These are phyloP conservation scores for Candida peoriensis DNA, from an alignment of 805 yeast genomes.

Conservation along the genomic window DNA sequence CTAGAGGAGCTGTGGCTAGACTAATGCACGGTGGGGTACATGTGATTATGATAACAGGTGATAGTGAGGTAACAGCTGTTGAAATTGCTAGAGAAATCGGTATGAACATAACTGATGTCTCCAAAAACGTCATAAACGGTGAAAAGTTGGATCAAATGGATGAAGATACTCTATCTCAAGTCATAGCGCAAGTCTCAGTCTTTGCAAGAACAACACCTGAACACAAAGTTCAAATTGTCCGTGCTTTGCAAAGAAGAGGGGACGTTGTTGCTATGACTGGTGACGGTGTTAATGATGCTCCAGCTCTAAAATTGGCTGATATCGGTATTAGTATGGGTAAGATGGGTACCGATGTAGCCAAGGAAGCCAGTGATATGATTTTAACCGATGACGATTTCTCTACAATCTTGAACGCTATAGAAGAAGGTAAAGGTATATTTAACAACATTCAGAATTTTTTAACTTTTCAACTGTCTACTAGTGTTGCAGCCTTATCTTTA, in stretches of 20 bases:
- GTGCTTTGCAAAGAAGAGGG: constrained; percentile 85
- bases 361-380: constrained; percentile 98
- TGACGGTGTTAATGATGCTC: constrained; percentile 98
- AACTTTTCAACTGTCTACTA: constrained; percentile 92
- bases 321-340: constrained; percentile 93
- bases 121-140: constrained; percentile 75
- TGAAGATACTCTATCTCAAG: constrained; percentile 67
- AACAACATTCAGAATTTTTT: constrained; percentile 91
- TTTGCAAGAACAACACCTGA: constrained; percentile 96
- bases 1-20: constrained; percentile 64
- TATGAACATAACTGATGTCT: constrained; percentile 64
- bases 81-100: constrained; percentile 89
- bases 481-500: constrained; percentile 89
- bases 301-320: constrained; percentile 94
- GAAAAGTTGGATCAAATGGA: constrained; percentile 70
- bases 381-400: constrained; percentile 95
- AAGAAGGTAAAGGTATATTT: constrained; percentile 97
- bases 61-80: constrained; percentile 79
- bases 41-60: constrained; percentile 98
- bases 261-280: constrained; percentile 99
- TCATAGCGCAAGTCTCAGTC: constrained; percentile 77
- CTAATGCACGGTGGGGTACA: constrained; percentile 91
- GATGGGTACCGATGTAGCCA: constrained; percentile 97
- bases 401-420: constrained; percentile 87
- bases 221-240: constrained; percentile 84